Conservation (phyloP, 768 basidiomycete genomes). For the Obba rivulosa region DNA sequence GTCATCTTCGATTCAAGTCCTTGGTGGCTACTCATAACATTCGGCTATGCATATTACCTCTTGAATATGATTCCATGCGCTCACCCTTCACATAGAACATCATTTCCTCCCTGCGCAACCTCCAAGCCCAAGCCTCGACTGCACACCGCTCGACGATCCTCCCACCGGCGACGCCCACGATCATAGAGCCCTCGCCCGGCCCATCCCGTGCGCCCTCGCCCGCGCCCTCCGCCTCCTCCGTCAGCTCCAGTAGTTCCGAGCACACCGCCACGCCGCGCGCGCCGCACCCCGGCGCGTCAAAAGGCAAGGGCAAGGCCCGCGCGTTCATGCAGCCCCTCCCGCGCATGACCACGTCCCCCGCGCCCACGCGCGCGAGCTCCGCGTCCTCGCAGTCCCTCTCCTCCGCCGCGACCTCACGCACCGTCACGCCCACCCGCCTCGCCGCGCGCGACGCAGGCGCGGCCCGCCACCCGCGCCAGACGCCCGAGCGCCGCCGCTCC, state of each 20-base stretch:
- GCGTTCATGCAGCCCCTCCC: conserved; percentile 20
- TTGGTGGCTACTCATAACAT: no score
- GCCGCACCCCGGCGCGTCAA: conserved; percentile 23
- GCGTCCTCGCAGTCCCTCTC: conserved; percentile 19
- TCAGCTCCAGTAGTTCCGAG: conserved; percentile 66
- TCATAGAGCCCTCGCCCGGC: conserved; percentile 52
- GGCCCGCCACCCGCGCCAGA: not conserved
- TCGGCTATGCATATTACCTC: conserved; percentile 12
- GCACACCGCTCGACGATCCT: conserved; percentile 30
- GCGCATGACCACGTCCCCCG: conserved; percentile 20
- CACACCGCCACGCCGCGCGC: conserved; percentile 62
- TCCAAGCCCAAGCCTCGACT: conserved; percentile 19
- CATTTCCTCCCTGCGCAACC: conserved; percentile 15
- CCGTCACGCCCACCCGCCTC: conserved; percentile 18
- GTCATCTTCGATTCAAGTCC: conserved; percentile 21
- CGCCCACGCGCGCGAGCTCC: conserved; percentile 12
- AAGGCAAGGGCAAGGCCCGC: conserved; percentile 18
- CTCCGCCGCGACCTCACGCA: conserved; percentile 20
- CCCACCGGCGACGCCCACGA: conserved; percentile 11
- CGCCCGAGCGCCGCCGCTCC: conserved; percentile 1
- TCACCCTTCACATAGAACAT: conserved; percentile 6
- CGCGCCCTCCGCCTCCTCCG: conserved; percentile 44
- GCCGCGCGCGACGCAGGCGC: conserved; percentile 18
- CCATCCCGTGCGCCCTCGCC: conserved; percentile 38
- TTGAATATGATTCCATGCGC: conserved; percentile 1